Base-by-base conservation (phyloP, 73 alveolate genomes). In the Paramecium sexaurelia region DNA sequence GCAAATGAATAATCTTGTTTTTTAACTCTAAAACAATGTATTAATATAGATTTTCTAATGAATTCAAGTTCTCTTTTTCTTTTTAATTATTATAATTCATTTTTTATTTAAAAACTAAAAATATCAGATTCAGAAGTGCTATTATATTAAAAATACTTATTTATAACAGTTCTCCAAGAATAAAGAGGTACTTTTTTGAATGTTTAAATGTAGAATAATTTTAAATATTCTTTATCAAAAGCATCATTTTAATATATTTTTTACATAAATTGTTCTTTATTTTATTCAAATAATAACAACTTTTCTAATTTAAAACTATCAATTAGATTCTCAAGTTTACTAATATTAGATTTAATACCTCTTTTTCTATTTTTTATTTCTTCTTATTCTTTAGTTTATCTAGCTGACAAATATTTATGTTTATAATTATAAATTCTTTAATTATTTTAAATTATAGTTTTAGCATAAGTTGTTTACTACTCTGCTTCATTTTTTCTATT, bases 31-130 rank as follows among this genome's bases (percentile, higher is more conserved):
- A 17, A 78, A 17, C 29, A 37, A 13, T 78, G 55, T 8, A 8
- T 78, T 24, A 24, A 1, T 0, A 17, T 33, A 32, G 55, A 29
- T 78, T 43, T 19, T 41, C 90, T 78, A 5, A 78, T 39, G 45
- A 78, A 78, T 43, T 78, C 90, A 29, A 78, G 41, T 45, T 78
- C 90, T 22, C 90, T 78, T 33, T 78, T 11, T 24, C 90, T 39
- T 24, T 45, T 78, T 9, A 8, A 3, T 11, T 24, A 3, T 26
- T 3, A 2, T 78, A 17, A 45, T 17, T 43, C 40, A 24, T 78
- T 22, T 5, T 40, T 78, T 1, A 17, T 20, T 39, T 39, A 19
- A 40, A 19, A 32, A 39, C 61, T 43, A 78, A 78, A 78, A 1
- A 78, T 45, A 41, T 78, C 90, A 1, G 6, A 6, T 24, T 78